Evolutionary conservation across 441 rosid genomes (phyloP).

Genomic region (Kokia cookei): DNA sequence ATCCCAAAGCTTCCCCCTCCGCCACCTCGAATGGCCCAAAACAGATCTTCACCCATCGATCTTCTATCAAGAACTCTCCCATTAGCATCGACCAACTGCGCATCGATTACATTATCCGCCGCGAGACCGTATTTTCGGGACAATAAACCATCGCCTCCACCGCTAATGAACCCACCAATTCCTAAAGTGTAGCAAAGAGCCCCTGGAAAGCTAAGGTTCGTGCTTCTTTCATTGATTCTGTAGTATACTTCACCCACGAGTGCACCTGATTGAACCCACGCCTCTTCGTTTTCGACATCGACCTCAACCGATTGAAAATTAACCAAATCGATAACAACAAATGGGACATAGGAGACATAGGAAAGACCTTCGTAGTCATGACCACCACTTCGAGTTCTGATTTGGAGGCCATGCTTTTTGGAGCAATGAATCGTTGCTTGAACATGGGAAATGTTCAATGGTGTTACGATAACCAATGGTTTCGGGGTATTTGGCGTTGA

Average conservation of each 20-base stretch:
- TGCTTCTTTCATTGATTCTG: constrained; percentile 34
- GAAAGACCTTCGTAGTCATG: constrained; percentile 51
- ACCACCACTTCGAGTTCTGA: constrained; percentile 46
- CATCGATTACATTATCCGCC: constrained; percentile 37
- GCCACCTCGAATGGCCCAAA: constrained; percentile 50
- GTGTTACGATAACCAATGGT: constrained; percentile 36
- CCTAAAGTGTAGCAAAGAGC: constrained; percentile 34
- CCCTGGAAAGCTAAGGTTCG: constrained; percentile 35
- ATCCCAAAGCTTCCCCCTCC: constrained; percentile 48
- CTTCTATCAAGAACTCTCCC: constrained; percentile 37
- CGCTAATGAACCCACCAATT: constrained; percentile 33
- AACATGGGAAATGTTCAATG: constrained; percentile 31
- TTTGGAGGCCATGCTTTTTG: constrained; percentile 22
- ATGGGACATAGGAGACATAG: constrained; percentile 25
- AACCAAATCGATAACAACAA: constrained; percentile 33
- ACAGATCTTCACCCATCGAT: constrained; percentile 45
- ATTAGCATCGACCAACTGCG: constrained; percentile 30
- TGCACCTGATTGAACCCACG: constrained; percentile 49
- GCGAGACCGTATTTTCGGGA: constrained; percentile 39
- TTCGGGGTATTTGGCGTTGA: constrained; percentile 24
- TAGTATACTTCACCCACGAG: constrained; percentile 38
- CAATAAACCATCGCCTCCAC: constrained; percentile 42
- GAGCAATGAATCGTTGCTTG: constrained; percentile 36
- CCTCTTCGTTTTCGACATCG: constrained; percentile 25
- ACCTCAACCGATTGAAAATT: constrained; percentile 26